phyloP scores from a whole-genome alignment of 1,284 basidiomycete species.

The Cryptococcus sp. region DNA sequence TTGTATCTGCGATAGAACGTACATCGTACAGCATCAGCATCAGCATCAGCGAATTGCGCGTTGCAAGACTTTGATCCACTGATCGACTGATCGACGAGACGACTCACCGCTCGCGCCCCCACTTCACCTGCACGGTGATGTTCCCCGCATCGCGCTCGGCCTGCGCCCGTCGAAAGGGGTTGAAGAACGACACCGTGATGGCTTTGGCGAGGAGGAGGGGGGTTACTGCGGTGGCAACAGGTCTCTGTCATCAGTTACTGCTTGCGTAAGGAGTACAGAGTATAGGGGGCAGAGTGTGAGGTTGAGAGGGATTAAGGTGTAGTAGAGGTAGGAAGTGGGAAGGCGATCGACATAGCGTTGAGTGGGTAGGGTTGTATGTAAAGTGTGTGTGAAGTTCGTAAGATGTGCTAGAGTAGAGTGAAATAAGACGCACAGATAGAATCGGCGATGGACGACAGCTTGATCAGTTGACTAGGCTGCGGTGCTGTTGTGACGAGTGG shows the following conservation, averaged over 20 bases:
- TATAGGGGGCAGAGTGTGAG: too few relatives aligned
- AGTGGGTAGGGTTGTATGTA: background rate
- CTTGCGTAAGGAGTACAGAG: background rate
- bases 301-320: too few relatives aligned
- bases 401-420: background rate
- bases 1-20: constrained; percentile 47
- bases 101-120: constrained; percentile 48
- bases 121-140: constrained; percentile 47
- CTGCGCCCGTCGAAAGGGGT: constrained; percentile 49
- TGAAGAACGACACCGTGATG: constrained; percentile 45
- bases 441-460: background rate
- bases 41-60: too few relatives aligned
- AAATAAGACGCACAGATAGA: background rate
- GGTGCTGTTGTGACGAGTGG: too few relatives aligned
- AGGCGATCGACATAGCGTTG: background rate
- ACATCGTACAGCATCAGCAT: too few relatives aligned
- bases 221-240: constrained; percentile 18
- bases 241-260: background rate
- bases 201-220: constrained; percentile 32
- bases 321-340: background rate
- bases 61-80: too few relatives aligned
- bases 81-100: background rate
- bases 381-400: too few relatives aligned
- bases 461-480: background rate
- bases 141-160: constrained; percentile 43